phyloP scores from a whole-genome alignment of 2,329 filamentous ascomycete species.

The Bipolaris gigantea region DNA sequence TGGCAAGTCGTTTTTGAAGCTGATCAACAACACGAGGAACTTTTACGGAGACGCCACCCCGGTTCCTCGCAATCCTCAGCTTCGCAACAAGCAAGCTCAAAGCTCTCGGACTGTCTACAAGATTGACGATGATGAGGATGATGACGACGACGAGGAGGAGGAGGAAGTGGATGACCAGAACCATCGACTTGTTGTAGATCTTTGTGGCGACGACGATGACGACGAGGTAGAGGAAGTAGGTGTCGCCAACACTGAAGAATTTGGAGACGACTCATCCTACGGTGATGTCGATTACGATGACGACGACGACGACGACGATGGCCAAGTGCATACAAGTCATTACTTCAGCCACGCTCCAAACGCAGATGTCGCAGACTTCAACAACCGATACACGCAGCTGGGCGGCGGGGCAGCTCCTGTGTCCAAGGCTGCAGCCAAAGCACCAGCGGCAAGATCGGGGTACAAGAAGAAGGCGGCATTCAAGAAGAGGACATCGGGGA shows the following conservation, averaged over 20 bases:
- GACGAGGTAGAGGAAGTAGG: conserved; percentile 37
- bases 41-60: conserved; percentile 26
- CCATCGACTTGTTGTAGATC: conserved; percentile 52
- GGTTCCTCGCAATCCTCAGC: conserved; percentile 13
- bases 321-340: conserved; percentile 28
- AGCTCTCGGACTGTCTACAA: conserved; percentile 24
- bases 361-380: conserved; percentile 36
- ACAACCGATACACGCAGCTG: conserved; percentile 29
- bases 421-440: conserved; percentile 15
- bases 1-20: conserved; percentile 62
- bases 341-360: conserved; percentile 31
- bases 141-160: conserved; percentile 37
- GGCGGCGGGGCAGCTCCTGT: conserved; percentile 15
- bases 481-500: conserved; percentile 24
- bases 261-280: conserved; percentile 26
- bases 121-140: conserved; percentile 45
- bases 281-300: conserved; percentile 29
- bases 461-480: conserved; percentile 21
- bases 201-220: conserved; percentile 44
- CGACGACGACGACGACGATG: conserved; percentile 20
- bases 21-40: conserved; percentile 52
- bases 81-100: conserved; percentile 18
- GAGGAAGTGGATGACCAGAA: conserved; percentile 54
- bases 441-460: conserved; percentile 14
- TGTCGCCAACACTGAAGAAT: conserved; percentile 12